Evolutionary conservation across 2,329 filamentous ascomycete genomes (phyloP), one percentile per base, ranked within the genome.

Genomic region (Elsinoe necatrix): DNA sequence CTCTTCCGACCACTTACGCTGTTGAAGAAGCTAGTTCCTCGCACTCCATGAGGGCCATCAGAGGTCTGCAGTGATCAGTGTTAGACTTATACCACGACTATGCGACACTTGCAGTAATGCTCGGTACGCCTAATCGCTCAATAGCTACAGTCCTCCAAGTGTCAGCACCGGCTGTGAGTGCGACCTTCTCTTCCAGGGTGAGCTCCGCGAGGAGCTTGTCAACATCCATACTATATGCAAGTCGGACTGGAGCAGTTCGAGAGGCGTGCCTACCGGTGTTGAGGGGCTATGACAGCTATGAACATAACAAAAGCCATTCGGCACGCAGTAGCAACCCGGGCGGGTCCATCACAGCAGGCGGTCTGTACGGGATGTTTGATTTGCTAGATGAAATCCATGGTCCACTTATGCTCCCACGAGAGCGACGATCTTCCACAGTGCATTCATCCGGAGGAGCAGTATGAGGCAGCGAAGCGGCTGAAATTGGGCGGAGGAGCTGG

Each of bases 11-110:
- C 20, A 52, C 48, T n/a, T 21, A 65, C 71, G 54, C 83, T 81
- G 62, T 83, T 81, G 70, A 87, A 87, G 74, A 85, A 87, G 62
- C 80, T 81, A 47, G 80, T 83, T 51, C 84, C 84, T 61, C 85
- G 76, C 35, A 85, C 79, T 51, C 85, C 85, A 67, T 86, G 87
- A 34, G 85, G 85, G 0, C 85, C 84, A 63, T 88, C 85, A 35
- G 81, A 80, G 47, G 84, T 75, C 48, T 52, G n/a, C 1, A 25
- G 14, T 25, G 29, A 6, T 21, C 21, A 27, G 16, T 14, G 21
- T 45, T 4, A 9, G 11, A 23, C 20, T 6, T 9, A 4, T 16
- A 14, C 9, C 5, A 2, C 12, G 14, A 35, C 3, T n/a, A n/a
- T 21, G n/a, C 20, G 18, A 35, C 31, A 34, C 48, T 11, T n/a